These are phyloP conservation scores for Rhytidiadelphus loreus DNA, from an alignment of 225 moss, liverwort and hornwort genomes.

Conservation along the genomic window DNA sequence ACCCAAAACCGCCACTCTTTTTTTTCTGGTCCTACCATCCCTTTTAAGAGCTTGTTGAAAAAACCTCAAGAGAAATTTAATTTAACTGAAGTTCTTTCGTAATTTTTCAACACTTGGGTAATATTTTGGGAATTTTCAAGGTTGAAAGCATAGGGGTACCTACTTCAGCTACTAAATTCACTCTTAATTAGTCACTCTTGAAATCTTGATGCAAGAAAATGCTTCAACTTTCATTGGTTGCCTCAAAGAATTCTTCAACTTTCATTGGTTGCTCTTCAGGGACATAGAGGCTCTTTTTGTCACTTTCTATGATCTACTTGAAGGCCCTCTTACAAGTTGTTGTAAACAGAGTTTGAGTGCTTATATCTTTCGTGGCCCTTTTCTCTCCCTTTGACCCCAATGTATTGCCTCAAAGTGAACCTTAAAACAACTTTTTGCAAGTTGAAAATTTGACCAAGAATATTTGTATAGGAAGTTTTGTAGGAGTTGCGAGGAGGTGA, in stretches of 20 bases:
- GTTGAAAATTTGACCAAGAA: not conserved
- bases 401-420: not conserved
- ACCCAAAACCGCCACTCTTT: not conserved
- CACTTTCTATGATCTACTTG: not conserved
- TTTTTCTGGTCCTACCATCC: not conserved
- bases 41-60: not conserved
- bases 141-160: not conserved
- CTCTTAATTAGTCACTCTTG: accelerated
- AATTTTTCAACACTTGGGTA: accelerated
- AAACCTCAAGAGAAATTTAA: not conserved
- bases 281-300: not conserved
- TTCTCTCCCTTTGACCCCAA: not conserved
- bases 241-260: too few species aligned
- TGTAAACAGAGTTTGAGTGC: not conserved
- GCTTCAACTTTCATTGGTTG: not conserved
- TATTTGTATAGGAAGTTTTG: accelerated
- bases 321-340: not conserved
- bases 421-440: not conserved
- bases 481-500: accelerated
- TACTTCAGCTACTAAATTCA: not conserved
- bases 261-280: not conserved
- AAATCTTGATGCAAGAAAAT: not conserved
- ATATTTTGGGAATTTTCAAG: not conserved
- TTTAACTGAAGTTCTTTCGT: accelerated
- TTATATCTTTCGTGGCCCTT: accelerated